Conservation (phyloP, 2,329 filamentous ascomycete genomes). For the Sclerotinia borealis region DNA sequence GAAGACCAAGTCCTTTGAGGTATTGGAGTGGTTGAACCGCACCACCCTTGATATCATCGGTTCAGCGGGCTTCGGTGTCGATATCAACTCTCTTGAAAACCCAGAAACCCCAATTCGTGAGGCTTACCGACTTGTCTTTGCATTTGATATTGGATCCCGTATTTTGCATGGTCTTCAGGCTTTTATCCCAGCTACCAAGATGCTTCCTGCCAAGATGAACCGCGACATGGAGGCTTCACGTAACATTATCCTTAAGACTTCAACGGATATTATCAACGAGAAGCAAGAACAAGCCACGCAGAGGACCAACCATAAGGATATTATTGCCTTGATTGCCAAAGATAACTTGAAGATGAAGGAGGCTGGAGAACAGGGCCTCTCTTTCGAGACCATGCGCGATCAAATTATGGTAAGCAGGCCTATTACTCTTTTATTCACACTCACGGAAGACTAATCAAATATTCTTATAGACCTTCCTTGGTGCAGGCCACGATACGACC, state of each 20-base stretch:
- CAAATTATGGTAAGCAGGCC: constrained; percentile 3
- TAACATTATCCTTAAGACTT: constrained; percentile 55
- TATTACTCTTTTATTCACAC: rapidly evolving
- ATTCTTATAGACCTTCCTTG: constrained; percentile 68
- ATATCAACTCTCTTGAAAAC: constrained; percentile 61
- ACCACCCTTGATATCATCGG: constrained; percentile 71
- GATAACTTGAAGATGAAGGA: constrained; percentile 45
- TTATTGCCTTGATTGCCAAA: constrained; percentile 53
- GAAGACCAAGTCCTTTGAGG: constrained; percentile 28
- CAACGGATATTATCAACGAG: constrained; percentile 53
- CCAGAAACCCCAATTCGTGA: constrained; percentile 51
- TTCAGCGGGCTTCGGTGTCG: constrained; percentile 60
- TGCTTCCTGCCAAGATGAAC: constrained; percentile 58
- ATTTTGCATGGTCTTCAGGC: constrained; percentile 44
- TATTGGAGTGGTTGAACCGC: constrained; percentile 52
- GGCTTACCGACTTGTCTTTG: constrained; percentile 46
- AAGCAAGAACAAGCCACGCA: constrained; percentile 56
- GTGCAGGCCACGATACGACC: constrained; percentile 49
- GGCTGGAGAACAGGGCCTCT: constrained; percentile 65
- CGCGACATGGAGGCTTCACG: constrained; percentile 57
- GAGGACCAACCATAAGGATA: constrained; percentile 55
- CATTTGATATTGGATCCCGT: constrained; percentile 43
- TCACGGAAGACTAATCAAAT: neutral
- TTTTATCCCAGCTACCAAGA: constrained; percentile 39
- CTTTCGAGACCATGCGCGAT: constrained; percentile 58